Evolutionary conservation across 1,284 basidiomycete genomes (phyloP), one percentile per base, ranked within the genome.

Genomic region (Apiotrichum domesticum): DNA sequence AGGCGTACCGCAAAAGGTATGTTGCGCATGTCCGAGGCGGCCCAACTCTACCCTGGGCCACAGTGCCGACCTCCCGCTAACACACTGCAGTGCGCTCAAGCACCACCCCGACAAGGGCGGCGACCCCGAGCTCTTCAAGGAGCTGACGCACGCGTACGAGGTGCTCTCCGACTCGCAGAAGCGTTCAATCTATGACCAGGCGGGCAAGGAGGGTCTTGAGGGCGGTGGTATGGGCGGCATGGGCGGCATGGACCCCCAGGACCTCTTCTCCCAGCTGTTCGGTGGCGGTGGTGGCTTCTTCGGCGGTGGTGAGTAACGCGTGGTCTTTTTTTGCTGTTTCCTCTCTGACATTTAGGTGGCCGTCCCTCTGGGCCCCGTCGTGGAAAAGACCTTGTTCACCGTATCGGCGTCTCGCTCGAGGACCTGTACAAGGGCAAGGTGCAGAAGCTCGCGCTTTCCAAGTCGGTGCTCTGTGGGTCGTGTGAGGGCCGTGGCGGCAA

Each of bases 361-460:
- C 60, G 87, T 54, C 83, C 82, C 7, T 81, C 82, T 56, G 92
- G 91, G n/a, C 87, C 89, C n/a, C 87, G 90, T 71, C 94, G 90
- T 77, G 97, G 94, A 64, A 98, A 98, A 78, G 96, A 99, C 77
- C 88, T 99, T 65, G 88, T 98, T 9, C 96, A 99, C 80, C 90
- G 94, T 60, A 90, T 98, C 67, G 84, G 88, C 71, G 95, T 97
- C 68, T 86, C 92, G 44, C 86, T 98, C 68, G 95, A 98, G 79
- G 96, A 99, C 77, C 84, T 98, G 8, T 98, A 97, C 85, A 91
- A 89, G 77, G 95, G 96, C 78, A 98, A 98, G 80, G 90, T 92
- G 5, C 93, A 94, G 55, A 98, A 98, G 79, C 88, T 99, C 55
- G 90, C 96, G 37, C 83, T 99, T 44, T 97, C 94, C 51, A 90